Percentiles rank a stretch among this genome's conserved stretches.
phyloP scores from a whole-genome alignment of 345 rosid genomes.

The Cardamine occulta region DNA sequence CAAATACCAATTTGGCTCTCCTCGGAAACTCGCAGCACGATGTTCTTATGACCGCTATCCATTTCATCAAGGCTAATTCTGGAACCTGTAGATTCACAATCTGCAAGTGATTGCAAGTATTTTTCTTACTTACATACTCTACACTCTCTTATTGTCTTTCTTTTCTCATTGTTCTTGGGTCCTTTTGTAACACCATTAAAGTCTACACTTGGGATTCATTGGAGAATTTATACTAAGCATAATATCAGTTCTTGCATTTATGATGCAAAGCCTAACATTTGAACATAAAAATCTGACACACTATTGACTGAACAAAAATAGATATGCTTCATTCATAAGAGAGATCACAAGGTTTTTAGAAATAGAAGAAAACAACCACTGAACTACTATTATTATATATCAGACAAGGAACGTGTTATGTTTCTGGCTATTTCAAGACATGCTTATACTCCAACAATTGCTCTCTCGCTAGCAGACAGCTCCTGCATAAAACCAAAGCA shows the following conservation, averaged over 20 bases:
- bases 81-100: conserved; percentile 70
- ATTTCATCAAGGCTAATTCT: conserved; percentile 75
- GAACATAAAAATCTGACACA: background rate
- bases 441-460: conserved; percentile 15
- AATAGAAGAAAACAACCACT: conserved; percentile 32
- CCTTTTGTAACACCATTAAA: conserved; percentile 31
- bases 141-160: background rate
- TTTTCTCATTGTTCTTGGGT: background rate
- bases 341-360: conserved; percentile 28
- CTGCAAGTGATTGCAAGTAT: conserved; percentile 53
- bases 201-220: conserved; percentile 27
- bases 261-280: background rate
- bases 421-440: conserved; percentile 35
- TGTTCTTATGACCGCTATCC: conserved; percentile 61
- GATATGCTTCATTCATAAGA: conserved; percentile 36
- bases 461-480: conserved; percentile 25
- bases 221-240: conserved; percentile 2
- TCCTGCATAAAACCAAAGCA: conserved; percentile 34
- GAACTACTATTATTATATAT: conserved; percentile 25
- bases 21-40: conserved; percentile 53
- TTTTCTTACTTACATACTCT: conserved; percentile 4
- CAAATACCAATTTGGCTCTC: conserved; percentile 62
- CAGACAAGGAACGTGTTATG: conserved; percentile 38
- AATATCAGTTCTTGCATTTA: background rate
- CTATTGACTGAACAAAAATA: conserved; percentile 4